A percentile compares a stretch with the other conserved stretches of the same genome.
Evolutionary conservation across 2,329 filamentous ascomycete species (phyloP).

Genomic region (Aspergillus sojae): DNA sequence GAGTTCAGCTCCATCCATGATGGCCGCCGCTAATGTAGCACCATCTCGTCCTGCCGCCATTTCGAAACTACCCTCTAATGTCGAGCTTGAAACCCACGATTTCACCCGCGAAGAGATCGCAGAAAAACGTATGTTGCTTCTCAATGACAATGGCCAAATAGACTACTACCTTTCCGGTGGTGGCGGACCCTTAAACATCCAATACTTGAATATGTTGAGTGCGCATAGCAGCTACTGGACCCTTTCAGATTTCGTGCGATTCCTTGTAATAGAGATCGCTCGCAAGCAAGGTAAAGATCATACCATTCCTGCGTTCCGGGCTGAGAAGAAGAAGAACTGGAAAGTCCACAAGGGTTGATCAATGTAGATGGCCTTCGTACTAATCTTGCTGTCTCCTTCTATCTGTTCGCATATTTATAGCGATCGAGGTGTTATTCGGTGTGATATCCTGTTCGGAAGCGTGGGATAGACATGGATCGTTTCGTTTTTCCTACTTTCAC

Average conservation of each 20-base stretch:
- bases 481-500: background rate
- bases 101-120: conserved; percentile 91
- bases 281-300: conserved; percentile 68
- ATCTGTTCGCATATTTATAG: background rate
- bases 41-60: conserved; percentile 59
- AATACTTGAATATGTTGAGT: conserved; percentile 95
- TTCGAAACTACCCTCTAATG: conserved; percentile 64
- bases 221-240: conserved; percentile 96
- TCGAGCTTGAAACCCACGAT: conserved; percentile 96
- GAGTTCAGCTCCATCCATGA: conserved; percentile 54
- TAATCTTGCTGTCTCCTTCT: background rate
- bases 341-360: conserved; percentile 47
- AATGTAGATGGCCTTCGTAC: background rate
- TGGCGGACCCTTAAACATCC: conserved; percentile 85
- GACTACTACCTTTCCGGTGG: conserved; percentile 86
- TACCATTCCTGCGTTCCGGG: conserved; percentile 56
- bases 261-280: conserved; percentile 87
- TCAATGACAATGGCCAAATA: conserved; percentile 96
- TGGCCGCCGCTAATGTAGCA: conserved; percentile 65
- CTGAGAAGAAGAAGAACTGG: conserved; percentile 53
- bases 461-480: background rate
- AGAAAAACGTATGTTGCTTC: conserved; percentile 79
- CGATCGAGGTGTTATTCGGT: background rate
- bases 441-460: background rate
- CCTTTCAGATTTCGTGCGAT: conserved; percentile 81